Evolutionary conservation across 805 yeast species (phyloP), one percentile per base, ranked within the genome.

Genomic region (Starmerella sp.): DNA sequence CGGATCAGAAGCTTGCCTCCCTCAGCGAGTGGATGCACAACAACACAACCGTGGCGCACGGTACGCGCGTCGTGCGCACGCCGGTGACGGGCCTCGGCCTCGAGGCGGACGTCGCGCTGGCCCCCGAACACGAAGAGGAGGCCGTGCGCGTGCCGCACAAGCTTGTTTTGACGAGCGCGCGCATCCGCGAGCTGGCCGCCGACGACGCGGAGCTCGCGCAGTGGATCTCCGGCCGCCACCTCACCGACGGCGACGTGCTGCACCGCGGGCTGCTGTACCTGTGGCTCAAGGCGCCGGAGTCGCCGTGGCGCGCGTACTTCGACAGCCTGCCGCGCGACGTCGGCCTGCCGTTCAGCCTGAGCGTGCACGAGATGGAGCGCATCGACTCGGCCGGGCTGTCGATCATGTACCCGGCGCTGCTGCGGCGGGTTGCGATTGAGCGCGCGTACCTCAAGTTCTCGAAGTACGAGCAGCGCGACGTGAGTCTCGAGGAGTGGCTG

Each of bases 281-380:
- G 11, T 57, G 63, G 44, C 51, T 59, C 8, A 31, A 35, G 14
- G 36, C 34, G 6, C 39, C 38, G 32, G 49, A 54, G 11, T n/a
- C 44, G n/a, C 39, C 50, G 5, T 62, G 64, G 64, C 32, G 39
- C 5, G 54, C 31, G 53, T 67, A 67, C 60, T 46, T 67, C 15
- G 55, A 54, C 36, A 32, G 55, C n/a, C 57, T 68, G 31, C 71
- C 71, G 1, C 58, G 60, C 5, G 43, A 57, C 13, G 61, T 68
- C 42, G 59, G 62, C 51, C 61, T 66, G 49, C 71, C 71, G 10
- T 66, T 61, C 56, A 53, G 60, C 1, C 66, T 67, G 66, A 51
- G 59, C 29, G 60, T 57, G 15, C 63, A 58, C 30, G 66, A 63
- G 15, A 57, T 66, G 48, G 62, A 62, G 15, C 36, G 47, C 14